Evolutionary conservation across 2,329 filamentous ascomycete species (phyloP).

Genomic region (Atkinsonella texensis): DNA sequence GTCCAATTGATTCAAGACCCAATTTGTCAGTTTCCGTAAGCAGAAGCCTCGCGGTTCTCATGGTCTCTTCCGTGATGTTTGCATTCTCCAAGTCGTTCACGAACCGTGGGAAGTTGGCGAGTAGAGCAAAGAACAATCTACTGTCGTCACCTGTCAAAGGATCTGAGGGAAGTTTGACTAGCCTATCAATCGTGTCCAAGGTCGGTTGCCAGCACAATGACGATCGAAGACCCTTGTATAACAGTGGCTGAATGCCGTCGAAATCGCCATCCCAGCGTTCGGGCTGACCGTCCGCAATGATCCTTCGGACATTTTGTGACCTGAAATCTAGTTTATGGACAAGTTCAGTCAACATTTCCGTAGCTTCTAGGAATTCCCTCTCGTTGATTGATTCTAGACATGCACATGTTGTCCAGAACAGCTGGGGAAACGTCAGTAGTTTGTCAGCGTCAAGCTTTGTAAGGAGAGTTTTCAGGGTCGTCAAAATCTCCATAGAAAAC

Average conservation of each 20-base stretch:
- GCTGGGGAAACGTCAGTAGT: conserved; percentile 78
- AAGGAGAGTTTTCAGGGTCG: conserved; percentile 85
- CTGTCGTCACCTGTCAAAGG: conserved; percentile 70
- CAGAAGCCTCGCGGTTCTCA: conserved; percentile 56
- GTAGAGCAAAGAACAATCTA: conserved; percentile 70
- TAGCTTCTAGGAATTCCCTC: conserved; percentile 79
- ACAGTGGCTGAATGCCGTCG: conserved; percentile 70
- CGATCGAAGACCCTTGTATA: conserved; percentile 88
- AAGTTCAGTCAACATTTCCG: conserved; percentile 83
- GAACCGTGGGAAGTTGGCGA: conserved; percentile 86
- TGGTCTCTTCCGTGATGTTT: conserved; percentile 39
- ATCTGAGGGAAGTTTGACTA: conserved; percentile 70
- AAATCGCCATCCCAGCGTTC: conserved; percentile 81
- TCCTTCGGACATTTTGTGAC: conserved; percentile 52
- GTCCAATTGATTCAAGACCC: conserved; percentile 53
- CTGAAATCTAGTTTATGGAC: conserved; percentile 73
- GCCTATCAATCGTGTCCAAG: conserved; percentile 62
- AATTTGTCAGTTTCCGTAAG: conserved; percentile 62
- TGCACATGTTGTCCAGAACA: conserved; percentile 97
- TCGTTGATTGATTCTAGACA: conserved; percentile 97
- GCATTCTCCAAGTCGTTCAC: conserved; percentile 64
- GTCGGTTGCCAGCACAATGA: conserved; percentile 70
- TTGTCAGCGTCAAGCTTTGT: conserved; percentile 68
- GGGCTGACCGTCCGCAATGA: conserved; percentile 69
- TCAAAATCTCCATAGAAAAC: conserved; percentile 96